Conservation (phyloP, 73 alveolate species). For the Effrenium voratum region DNA sequence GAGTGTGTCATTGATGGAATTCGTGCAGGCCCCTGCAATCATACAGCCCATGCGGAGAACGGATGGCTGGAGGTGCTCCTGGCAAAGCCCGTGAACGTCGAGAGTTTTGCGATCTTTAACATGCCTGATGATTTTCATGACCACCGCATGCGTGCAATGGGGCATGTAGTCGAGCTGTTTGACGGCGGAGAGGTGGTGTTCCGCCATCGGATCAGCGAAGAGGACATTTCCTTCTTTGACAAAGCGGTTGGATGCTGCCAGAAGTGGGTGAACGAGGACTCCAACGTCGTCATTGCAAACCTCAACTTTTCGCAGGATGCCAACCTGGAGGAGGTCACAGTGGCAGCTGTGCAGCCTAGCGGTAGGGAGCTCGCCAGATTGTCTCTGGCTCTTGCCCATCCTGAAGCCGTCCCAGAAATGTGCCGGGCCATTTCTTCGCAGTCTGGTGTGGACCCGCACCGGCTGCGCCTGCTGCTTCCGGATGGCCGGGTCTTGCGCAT, state of each 20-base stretch:
- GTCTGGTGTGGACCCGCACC: neutral
- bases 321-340: neutral
- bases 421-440: neutral
- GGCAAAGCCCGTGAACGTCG: neutral
- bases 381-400: neutral
- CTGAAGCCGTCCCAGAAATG: neutral
- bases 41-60: neutral
- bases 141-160: neutral
- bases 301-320: neutral
- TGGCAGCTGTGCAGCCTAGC: neutral
- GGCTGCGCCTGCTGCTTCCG: neutral
- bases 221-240: neutral
- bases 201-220: neutral
- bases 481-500: neutral
- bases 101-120: slow-evolving; percentile 9
- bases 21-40: neutral
- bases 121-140: neutral
- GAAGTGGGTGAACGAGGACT: neutral
- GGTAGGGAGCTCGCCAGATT: neutral
- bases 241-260: neutral
- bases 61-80: slow-evolving; percentile 14
- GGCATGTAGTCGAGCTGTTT: neutral
- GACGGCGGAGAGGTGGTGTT: neutral
- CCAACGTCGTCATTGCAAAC: neutral
- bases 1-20: neutral